These are phyloP conservation scores for Calonectria ilicicola DNA, from an alignment of 2,329 filamentous ascomycete species.

Conservation along the genomic window DNA sequence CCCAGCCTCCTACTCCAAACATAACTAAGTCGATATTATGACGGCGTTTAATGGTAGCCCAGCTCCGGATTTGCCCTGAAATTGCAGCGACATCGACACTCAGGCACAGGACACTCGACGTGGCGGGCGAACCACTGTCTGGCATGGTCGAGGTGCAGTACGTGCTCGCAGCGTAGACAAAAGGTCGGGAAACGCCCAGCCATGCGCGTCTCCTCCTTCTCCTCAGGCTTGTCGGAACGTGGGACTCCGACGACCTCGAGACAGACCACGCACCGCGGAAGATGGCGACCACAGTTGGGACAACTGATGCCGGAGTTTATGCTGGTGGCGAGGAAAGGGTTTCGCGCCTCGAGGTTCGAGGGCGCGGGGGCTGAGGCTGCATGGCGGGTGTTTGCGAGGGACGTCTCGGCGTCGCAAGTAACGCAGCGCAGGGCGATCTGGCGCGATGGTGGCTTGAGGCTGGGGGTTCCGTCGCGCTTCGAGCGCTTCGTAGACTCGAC, in stretches of 20 bases:
- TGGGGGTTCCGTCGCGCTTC: conserved; percentile 67
- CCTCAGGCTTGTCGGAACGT: conserved; percentile 68
- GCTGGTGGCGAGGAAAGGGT: conserved; percentile 68
- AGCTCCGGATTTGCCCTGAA: conserved; percentile 71
- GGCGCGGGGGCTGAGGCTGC: conserved; percentile 31
- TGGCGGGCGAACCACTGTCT: conserved; percentile 75
- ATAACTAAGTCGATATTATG: not conserved
- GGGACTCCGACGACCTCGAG: conserved; percentile 75
- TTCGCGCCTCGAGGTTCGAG: conserved; percentile 54
- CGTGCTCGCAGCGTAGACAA: conserved; percentile 76
- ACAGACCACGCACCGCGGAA: conserved; percentile 76
- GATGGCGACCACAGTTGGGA: conserved; percentile 74
- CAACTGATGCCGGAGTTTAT: conserved; percentile 73
- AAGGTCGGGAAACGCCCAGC: conserved; percentile 75
- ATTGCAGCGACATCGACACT: conserved; percentile 75
- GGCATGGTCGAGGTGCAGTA: conserved; percentile 75
- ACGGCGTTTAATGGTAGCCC: conserved; percentile 57
- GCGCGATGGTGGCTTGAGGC: conserved; percentile 65
- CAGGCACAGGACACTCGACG: conserved; percentile 75
- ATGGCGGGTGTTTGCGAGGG: conserved; percentile 55
- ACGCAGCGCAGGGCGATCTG: conserved; percentile 82
- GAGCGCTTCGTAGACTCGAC: conserved; percentile 80
- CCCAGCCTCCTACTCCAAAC: not conserved
- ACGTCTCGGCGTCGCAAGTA: conserved; percentile 76
- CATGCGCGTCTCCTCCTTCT: conserved; percentile 60